A percentile compares a stretch with the other conserved stretches of the same genome.
Conservation (phyloP, 495 filamentous ascomycete genomes). For the Hypoxylon trugodes region DNA sequence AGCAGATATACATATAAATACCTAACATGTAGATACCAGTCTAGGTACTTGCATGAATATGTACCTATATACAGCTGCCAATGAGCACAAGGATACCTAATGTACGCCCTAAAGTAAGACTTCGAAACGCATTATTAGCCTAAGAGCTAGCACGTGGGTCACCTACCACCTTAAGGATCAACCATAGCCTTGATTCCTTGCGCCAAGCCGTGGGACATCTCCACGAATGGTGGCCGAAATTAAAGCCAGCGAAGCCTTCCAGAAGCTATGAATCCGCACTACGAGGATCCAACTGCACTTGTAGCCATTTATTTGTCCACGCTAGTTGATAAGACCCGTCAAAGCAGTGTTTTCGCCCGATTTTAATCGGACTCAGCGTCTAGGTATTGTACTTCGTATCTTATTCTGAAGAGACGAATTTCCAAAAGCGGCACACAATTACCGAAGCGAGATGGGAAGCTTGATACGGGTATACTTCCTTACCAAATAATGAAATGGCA, state of each 20-base stretch:
- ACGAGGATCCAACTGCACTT: constrained; percentile 23
- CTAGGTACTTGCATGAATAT: too few relatives aligned
- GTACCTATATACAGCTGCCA: neutral
- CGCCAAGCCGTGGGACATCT: constrained; percentile 15
- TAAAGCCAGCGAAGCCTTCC: constrained; percentile 36
- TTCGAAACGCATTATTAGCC: constrained; percentile 10
- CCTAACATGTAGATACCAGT: neutral
- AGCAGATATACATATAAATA: too few relatives aligned
- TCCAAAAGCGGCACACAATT: neutral
- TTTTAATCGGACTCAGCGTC: too few relatives aligned
- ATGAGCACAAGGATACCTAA: neutral
- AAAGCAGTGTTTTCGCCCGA: too few relatives aligned
- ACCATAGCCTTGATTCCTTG: constrained; percentile 21
- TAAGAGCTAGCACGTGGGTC: constrained; percentile 27
- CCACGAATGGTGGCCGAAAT: constrained; percentile 33
- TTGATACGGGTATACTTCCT: too few relatives aligned
- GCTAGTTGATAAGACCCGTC: too few relatives aligned
- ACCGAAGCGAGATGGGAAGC: neutral
- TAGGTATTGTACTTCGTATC: too few relatives aligned
- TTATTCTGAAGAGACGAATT: constrained; percentile 10
- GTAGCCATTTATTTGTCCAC: constrained; percentile 16
- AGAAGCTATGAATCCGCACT: constrained; percentile 21
- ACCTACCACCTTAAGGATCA: constrained; percentile 21
- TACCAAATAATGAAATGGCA: too few relatives aligned
- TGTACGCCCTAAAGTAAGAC: neutral